phyloP scores from a whole-genome alignment of 1,139 yeast genomes.

The Wickerhamiella infanticola region DNA sequence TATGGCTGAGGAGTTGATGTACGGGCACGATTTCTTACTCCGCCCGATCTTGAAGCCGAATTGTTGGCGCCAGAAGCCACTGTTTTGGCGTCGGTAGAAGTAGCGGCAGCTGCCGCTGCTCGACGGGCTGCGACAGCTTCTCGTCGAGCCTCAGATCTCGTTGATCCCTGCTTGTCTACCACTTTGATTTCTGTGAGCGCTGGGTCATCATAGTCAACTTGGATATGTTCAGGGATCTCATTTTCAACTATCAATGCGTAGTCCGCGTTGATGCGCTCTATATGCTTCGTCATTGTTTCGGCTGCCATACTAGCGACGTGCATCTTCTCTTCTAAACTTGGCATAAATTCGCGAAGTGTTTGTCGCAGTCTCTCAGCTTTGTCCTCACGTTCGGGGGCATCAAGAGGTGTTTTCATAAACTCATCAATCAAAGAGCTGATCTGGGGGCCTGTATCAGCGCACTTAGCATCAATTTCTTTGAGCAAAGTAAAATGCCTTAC shows the following conservation, averaged over 20 bases:
- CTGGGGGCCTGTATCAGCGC: conserved; percentile 58
- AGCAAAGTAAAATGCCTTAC: conserved; percentile 74
- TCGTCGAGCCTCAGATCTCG: conserved; percentile 68
- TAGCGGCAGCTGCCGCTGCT: conserved; percentile 28
- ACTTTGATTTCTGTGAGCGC: conserved; percentile 38
- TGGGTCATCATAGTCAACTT: conserved; percentile 64
- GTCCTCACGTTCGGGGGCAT: conserved; percentile 23
- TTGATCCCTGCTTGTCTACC: conserved; percentile 31
- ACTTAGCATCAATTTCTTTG: conserved; percentile 90
- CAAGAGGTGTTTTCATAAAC: conserved; percentile 29
- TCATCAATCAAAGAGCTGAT: conserved; percentile 42
- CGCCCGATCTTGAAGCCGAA: not conserved
- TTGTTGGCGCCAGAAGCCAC: not conserved
- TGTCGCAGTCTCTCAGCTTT: conserved; percentile 18
- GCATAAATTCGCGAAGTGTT: conserved; percentile 47
- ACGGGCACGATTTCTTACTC: not conserved
- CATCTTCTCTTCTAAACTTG: conserved; percentile 92
- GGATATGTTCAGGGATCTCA: conserved; percentile 48
- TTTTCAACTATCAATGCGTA: conserved; percentile 56
- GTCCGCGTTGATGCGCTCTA: conserved; percentile 63
- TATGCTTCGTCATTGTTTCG: conserved; percentile 56
- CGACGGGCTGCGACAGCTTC: conserved; percentile 87
- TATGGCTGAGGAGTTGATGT: not conserved
- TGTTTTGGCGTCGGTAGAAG: not conserved
- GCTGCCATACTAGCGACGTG: conserved; percentile 89